A percentile compares a stretch with the other conserved stretches of the same genome.
Conservation (phyloP, 1,284 basidiomycete genomes). For the Boletus smithii region DNA sequence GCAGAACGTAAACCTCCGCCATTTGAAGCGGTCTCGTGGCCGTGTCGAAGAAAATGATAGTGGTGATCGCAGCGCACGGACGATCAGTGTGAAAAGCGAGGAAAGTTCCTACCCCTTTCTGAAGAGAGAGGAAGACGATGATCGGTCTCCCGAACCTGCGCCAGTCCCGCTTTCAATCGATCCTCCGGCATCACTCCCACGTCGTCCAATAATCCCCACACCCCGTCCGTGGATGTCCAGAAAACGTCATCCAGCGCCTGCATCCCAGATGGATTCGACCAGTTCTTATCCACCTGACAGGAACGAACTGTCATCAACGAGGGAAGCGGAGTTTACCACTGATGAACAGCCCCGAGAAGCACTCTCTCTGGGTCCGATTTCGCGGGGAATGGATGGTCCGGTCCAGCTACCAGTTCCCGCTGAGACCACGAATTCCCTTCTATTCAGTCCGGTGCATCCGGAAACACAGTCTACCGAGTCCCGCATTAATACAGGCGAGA, state of each 20-base stretch:
- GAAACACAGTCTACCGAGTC: conserved; percentile 6
- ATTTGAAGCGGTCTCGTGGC: conserved; percentile 27
- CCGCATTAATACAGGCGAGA: conserved; percentile 1
- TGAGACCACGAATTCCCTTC: conserved; percentile 14
- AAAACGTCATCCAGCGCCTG: conserved; percentile 10
- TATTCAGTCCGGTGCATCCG: conserved; percentile 8
- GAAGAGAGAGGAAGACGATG: conserved; percentile 20
- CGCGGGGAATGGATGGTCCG: conserved; percentile 12
- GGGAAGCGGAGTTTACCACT: not conserved
- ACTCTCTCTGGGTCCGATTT: not conserved
- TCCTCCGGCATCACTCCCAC: conserved; percentile 8
- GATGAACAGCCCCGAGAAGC: conserved; percentile 3
- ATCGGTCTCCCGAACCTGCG: conserved; percentile 1
- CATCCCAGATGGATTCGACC: not conserved
- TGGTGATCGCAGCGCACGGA: conserved; percentile 32
- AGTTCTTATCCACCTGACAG: conserved; percentile 7
- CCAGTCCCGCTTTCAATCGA: not conserved
- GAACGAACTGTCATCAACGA: not conserved
- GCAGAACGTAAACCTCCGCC: conserved; percentile 31
- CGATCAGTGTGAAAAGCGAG: conserved; percentile 23
- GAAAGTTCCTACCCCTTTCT: not conserved
- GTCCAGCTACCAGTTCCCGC: conserved; percentile 1
- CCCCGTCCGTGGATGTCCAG: conserved; percentile 22
- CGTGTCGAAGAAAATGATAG: conserved; percentile 26
- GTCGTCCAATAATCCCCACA: conserved; percentile 24